Conservation (phyloP, 2,329 filamentous ascomycete species). For the Hypoxylon sp. region DNA sequence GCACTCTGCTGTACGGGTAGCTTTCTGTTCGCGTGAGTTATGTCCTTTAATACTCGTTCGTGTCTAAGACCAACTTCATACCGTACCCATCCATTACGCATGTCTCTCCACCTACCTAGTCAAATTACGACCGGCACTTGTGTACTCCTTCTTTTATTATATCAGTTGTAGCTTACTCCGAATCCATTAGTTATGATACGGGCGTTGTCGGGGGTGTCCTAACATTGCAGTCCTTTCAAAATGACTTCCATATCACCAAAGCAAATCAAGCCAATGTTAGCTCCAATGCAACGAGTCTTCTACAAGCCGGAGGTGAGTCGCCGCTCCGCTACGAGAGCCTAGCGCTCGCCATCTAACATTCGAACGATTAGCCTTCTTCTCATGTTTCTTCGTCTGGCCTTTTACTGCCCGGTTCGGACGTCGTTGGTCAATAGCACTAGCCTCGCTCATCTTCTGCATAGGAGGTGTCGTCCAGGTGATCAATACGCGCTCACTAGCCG, state of each 20-base stretch:
- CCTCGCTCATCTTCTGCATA: constrained; percentile 61
- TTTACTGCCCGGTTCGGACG: constrained; percentile 60
- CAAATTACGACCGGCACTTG: neutral
- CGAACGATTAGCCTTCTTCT: constrained; percentile 57
- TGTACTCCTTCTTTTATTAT: constrained; percentile 35
- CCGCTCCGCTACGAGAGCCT: neutral
- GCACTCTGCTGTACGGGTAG: constrained; percentile 58
- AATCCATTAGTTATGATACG: constrained; percentile 58
- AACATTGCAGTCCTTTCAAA: constrained; percentile 57
- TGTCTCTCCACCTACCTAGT: neutral
- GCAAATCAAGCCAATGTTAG: constrained; percentile 54
- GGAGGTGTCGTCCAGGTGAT: constrained; percentile 59
- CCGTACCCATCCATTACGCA: neutral
- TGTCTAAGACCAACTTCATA: neutral
- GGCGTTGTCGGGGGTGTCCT: constrained; percentile 61
- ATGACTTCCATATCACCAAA: constrained; percentile 56
- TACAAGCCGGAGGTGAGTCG: constrained; percentile 59
- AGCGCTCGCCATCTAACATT: neutral
- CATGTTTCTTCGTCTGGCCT: constrained; percentile 61
- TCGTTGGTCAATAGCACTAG: constrained; percentile 58
- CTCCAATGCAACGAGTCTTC: constrained; percentile 59
- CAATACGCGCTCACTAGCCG: constrained; percentile 56
- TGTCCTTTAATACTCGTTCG: neutral
- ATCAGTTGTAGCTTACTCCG: constrained; percentile 1
- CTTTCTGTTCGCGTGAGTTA: constrained; percentile 53